phyloP scores from a whole-genome alignment of 2,329 filamentous ascomycete species.

The Epichloe sp. region DNA sequence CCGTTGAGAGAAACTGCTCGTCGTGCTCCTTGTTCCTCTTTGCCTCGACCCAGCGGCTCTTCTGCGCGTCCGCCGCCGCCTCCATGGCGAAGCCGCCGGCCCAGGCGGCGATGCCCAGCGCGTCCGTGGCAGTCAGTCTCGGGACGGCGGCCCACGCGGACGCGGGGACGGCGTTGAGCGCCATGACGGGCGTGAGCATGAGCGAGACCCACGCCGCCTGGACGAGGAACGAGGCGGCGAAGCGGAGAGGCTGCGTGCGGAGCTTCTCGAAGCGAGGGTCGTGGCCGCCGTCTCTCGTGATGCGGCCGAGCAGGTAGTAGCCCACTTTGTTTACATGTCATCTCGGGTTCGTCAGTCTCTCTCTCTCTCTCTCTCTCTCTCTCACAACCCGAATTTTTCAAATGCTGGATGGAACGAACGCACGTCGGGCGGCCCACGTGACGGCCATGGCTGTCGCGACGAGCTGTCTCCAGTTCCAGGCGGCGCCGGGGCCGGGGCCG shows the following conservation, averaged over 20 bases:
- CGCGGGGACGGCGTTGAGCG: constrained; percentile 48
- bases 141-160: constrained; percentile 35
- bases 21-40: constrained; percentile 53
- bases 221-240: constrained; percentile 28
- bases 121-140: constrained; percentile 34
- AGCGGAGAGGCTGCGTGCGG: constrained; percentile 21
- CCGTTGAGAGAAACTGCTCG: constrained; percentile 51
- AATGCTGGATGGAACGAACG: constrained; percentile 12
- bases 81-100: constrained; percentile 47
- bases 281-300: constrained; percentile 44
- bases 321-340: constrained; percentile 39
- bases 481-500: constrained; percentile 2
- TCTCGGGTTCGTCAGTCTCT: constrained; percentile 20
- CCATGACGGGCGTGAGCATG: constrained; percentile 51
- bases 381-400: no score
- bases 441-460: constrained; percentile 25
- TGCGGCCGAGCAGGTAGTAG: constrained; percentile 48
- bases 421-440: constrained; percentile 49
- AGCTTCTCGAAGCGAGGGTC: constrained; percentile 38
- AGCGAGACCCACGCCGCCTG: constrained; percentile 57
- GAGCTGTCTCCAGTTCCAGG: constrained; percentile 46
- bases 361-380: background rate
- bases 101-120: constrained; percentile 45
- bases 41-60: constrained; percentile 45
- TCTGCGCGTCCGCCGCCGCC: constrained; percentile 49